These are phyloP conservation scores for Phylloporus rhodoxanthus DNA, from an alignment of 768 basidiomycete species.

Conservation along the genomic window DNA sequence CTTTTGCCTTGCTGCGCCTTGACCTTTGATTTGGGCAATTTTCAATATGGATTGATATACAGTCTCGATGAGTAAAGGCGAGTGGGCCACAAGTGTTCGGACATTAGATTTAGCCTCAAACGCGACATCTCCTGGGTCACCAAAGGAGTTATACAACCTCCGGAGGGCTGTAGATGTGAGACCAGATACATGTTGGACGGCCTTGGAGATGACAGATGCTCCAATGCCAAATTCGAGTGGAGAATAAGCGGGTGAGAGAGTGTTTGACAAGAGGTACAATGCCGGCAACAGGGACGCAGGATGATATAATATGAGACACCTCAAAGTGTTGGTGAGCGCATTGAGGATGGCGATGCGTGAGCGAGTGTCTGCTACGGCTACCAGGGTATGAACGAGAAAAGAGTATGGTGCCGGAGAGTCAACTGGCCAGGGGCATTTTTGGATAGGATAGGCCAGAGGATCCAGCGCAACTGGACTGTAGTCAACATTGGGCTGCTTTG, in stretches of 20 bases:
- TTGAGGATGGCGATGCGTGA: constrained; percentile 69
- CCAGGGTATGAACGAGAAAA: constrained; percentile 62
- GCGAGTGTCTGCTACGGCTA: constrained; percentile 55
- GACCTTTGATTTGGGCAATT: constrained; percentile 64
- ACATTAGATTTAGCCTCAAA: constrained; percentile 74
- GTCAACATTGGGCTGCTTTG: constrained; percentile 20
- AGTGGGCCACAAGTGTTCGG: constrained; percentile 66
- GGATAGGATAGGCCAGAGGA: constrained; percentile 41
- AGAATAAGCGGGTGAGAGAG: constrained; percentile 69
- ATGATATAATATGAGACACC: constrained; percentile 59
- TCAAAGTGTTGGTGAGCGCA: constrained; percentile 67
- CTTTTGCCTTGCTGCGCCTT: constrained; percentile 70
- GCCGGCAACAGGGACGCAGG: constrained; percentile 67
- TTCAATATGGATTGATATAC: constrained; percentile 66
- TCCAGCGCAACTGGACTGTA: constrained; percentile 39
- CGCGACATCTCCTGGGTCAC: constrained; percentile 87
- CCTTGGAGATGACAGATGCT: constrained; percentile 57
- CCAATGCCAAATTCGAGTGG: constrained; percentile 68
- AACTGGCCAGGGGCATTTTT: constrained; percentile 38
- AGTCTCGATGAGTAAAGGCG: constrained; percentile 54
- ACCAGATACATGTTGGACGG: constrained; percentile 70
- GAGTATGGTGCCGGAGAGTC: constrained; percentile 53
- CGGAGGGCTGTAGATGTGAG: constrained; percentile 51
- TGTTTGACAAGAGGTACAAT: constrained; percentile 78
- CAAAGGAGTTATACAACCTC: constrained; percentile 63